Evolutionary conservation across 2,329 filamentous ascomycete species (phyloP), one percentile per base, ranked within the genome.

Genomic region (Onygenales sp.): DNA sequence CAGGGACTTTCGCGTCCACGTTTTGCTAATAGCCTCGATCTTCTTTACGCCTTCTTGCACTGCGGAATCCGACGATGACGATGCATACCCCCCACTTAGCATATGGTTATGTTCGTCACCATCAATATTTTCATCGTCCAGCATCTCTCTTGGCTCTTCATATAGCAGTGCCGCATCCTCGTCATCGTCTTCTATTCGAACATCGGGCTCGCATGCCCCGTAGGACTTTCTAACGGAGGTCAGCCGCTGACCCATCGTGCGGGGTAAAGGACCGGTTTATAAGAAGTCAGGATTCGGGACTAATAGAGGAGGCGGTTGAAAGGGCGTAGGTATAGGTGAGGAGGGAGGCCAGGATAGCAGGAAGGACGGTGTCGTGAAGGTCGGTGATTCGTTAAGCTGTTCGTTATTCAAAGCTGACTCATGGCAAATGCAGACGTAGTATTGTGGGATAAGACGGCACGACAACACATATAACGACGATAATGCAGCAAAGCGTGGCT

Each of bases 1-100:
- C 45, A 80, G 64, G n/a, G 74, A 72, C 58, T 66, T 68, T 39
- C 71, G 73, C 7, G 74, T 75, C 77, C 77, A 80, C 40, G 73
- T 75, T 64, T 76, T 62, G 49, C 74, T 77, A 31, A 78, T 74
- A 9, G 77, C 77, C 60, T 80, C 75, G 14, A 77, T 75, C 58
- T 76, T 75, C 54, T 73, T 67, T 8, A 79, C 77, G 57, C 76
- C 76, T 53, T 72, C 69, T 57, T 75, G 73, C 6, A 72, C 63
- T 53, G 68, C 59, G 11, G 55, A 54, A 43, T 52, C 58, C 7
- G 57, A 54, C 7, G 57, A 45, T 1, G 56, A 52, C 21, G 56
- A 57, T 21, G 52, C 48, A 31, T 46, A 51, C 33, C 45, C 13
- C 9, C 44, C 53, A 10, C 47, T 50, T 6, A 6, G 21, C 21